Evolutionary conservation across 495 filamentous ascomycete species (phyloP).

Genomic region (Beverwykella pulmonaria): DNA sequence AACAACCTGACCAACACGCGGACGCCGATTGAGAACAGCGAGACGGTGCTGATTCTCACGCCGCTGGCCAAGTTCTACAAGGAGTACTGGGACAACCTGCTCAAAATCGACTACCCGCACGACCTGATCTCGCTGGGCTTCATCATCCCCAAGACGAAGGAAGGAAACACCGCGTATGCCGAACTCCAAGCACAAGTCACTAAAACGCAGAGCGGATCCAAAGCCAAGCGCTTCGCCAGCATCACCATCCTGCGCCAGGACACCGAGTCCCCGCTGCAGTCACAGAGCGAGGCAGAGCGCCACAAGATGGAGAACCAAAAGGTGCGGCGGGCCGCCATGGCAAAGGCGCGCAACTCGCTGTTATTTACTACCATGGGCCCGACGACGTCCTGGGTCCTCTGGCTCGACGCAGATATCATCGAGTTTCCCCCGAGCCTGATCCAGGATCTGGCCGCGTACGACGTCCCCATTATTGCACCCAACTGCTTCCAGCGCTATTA

Average conservation of each 20-base stretch:
- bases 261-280: constrained; percentile 77
- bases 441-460: constrained; percentile 84
- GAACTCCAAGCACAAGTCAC: constrained; percentile 82
- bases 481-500: constrained; percentile 93
- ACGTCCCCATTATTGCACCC: constrained; percentile 86
- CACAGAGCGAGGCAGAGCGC: constrained; percentile 83
- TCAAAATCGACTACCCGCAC: constrained; percentile 83
- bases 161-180: constrained; percentile 79
- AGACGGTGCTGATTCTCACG: constrained; percentile 88
- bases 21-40: constrained; percentile 72
- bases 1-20: constrained; percentile 85
- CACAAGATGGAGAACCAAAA: constrained; percentile 92
- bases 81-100: constrained; percentile 93
- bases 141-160: constrained; percentile 87
- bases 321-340: constrained; percentile 82
- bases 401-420: constrained; percentile 90
- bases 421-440: constrained; percentile 86
- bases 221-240: constrained; percentile 81
- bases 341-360: constrained; percentile 86
- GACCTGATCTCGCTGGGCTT: constrained; percentile 94
- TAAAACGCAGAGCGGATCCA: constrained; percentile 76
- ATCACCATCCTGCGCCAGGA: constrained; percentile 95
- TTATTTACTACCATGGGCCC: constrained; percentile 97
- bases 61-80: constrained; percentile 92
- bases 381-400: constrained; percentile 93